A percentile compares a stretch with the other conserved stretches of the same genome.
Evolutionary conservation across 2,329 filamentous ascomycete species (phyloP).

Genomic region (Botrytis sinoallii): DNA sequence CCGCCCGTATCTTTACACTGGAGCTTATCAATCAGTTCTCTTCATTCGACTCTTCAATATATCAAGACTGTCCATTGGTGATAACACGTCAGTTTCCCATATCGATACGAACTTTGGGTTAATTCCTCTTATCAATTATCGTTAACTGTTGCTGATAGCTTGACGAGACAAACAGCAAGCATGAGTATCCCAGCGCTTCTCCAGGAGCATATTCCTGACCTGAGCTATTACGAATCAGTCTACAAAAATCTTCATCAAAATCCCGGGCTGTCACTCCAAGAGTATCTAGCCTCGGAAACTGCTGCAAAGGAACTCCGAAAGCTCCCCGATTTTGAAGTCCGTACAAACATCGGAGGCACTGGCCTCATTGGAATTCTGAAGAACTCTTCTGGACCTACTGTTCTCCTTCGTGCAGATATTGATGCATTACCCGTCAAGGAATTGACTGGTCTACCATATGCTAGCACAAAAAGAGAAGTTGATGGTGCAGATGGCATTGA

Average conservation of each 20-base stretch:
- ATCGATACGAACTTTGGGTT: not conserved
- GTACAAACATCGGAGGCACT: constrained; percentile 50
- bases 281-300: constrained; percentile 49
- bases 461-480: constrained; percentile 42
- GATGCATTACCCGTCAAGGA: constrained; percentile 60
- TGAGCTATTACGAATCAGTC: constrained; percentile 46
- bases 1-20: not conserved
- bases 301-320: constrained; percentile 43
- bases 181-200: constrained; percentile 24
- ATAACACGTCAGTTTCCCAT: not conserved
- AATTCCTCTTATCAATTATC: not conserved
- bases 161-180: not conserved
- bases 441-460: constrained; percentile 53
- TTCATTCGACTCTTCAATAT: not conserved
- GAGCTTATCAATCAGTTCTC: not conserved
- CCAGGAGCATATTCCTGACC: constrained; percentile 20
- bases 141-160: not conserved
- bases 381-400: constrained; percentile 53
- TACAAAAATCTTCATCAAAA: constrained; percentile 59
- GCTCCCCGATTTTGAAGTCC: constrained; percentile 43
- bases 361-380: constrained; percentile 54
- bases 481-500: constrained; percentile 45
- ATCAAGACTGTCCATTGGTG: not conserved
- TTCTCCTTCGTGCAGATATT: constrained; percentile 60
- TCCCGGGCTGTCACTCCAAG: constrained; percentile 58